Evolutionary conservation across 139 green algal species (phyloP), one percentile per base, ranked within the genome.

Genomic region (Chlamydomonas incerta): DNA sequence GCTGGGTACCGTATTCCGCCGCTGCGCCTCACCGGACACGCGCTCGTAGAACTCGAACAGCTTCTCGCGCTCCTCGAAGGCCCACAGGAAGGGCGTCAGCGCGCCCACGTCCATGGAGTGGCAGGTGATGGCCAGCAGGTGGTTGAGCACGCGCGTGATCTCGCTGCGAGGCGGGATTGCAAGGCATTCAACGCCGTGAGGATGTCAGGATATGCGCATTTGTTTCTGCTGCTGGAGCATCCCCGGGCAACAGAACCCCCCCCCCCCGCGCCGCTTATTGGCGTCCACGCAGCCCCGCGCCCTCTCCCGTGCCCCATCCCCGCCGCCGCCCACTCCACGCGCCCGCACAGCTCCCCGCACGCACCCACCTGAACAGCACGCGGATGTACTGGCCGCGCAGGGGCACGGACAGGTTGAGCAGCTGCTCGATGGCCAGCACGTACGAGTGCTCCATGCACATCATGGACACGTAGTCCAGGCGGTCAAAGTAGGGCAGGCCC

Each of bases 391-490:
- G 93, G 29, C 90, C 95, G 29, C 95, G 88, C 31, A 85, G 79
- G 60, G 90, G 85, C 70, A 92, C 85, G 0, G 75, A 57, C 41
- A 90, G 37, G 79, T 92, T 90, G 50, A 94, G 81, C 55, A 97
- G 86, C 77, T 94, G 93, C 92, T 98, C 95, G 35, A 96, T 87
- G 14, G 95, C 93, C 74, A 98, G 89, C 83, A 95, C 95, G 73
- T 96, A 98, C 18, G 87, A 91, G 85, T 98, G 95, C 89, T 98
- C 95, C 91, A 97, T 95, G 87, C 91, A 95, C 95, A 97, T 97
- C 93, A 97, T 96, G 41, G 93, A 97, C 70, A 97, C 94, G 81
- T 98, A 98, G 89, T 98, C 95, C 71, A 98, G 88, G 75, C 94
- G 91, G 84, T 98, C 95, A 91, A 98, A 97, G 89, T 98, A 98